These are phyloP conservation scores for Kuraishia ogatae DNA, from an alignment of 805 yeast species.

Conservation along the genomic window DNA sequence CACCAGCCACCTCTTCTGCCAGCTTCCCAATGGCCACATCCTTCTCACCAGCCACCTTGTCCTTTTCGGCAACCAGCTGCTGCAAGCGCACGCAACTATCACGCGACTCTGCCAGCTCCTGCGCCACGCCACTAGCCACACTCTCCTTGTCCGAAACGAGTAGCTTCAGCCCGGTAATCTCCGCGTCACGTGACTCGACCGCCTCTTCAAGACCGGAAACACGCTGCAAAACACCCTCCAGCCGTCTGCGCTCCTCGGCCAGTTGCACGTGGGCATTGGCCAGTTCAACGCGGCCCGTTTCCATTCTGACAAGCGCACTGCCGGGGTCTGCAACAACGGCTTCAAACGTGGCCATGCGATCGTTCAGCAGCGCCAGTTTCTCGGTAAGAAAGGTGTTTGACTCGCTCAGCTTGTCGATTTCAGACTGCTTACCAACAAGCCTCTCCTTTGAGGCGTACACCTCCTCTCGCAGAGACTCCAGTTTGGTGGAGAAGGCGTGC, in stretches of 20 bases:
- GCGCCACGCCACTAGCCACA: conserved; percentile 17
- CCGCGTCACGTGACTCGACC: conserved; percentile 28
- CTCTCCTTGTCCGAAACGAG: conserved; percentile 16
- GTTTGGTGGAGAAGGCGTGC: neutral
- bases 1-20: neutral
- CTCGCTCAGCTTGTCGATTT: neutral
- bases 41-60: neutral
- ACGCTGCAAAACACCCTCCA: conserved; percentile 11
- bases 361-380: neutral
- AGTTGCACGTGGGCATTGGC: neutral
- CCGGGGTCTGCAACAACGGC: neutral
- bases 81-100: neutral
- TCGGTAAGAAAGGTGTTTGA: neutral
- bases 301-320: neutral
- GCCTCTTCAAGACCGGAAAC: conserved; percentile 12
- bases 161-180: conserved; percentile 17
- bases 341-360: neutral
- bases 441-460: neutral
- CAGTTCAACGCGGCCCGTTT: neutral
- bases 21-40: neutral
- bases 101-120: conserved; percentile 1
- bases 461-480: neutral
- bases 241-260: neutral
- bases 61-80: neutral
- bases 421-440: neutral